Conservation (phyloP, 805 yeast genomes). For the Metschnikowia picachoensis region DNA sequence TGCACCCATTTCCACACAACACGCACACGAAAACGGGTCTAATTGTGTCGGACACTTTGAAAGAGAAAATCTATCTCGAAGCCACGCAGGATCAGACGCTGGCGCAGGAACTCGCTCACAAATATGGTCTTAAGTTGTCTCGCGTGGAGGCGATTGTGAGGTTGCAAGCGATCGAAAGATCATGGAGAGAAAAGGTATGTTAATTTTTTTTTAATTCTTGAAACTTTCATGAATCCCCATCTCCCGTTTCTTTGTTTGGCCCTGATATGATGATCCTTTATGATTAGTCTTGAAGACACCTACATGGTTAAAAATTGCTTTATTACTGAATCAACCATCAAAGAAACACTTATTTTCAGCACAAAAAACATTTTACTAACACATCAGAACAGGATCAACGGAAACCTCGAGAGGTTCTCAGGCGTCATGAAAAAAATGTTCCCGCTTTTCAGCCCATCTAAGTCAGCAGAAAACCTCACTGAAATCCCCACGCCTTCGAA, state of each 20-base stretch:
- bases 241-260: constrained; percentile 20
- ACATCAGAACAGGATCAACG: constrained; percentile 43
- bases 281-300: constrained; percentile 83
- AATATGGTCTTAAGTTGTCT: constrained; percentile 75
- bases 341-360: neutral
- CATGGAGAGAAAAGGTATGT: constrained; percentile 61
- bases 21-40: constrained; percentile 63
- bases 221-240: neutral
- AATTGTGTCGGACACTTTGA: constrained; percentile 55
- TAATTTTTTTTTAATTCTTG: constrained; percentile 4
- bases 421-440: constrained; percentile 71
- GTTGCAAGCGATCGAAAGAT: constrained; percentile 60
- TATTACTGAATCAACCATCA: constrained; percentile 5
- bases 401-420: constrained; percentile 59
- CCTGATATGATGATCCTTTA: constrained; percentile 37
- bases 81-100: constrained; percentile 49
- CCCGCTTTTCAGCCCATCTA: constrained; percentile 54
- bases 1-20: constrained; percentile 84
- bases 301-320: constrained; percentile 47
- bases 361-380: constrained; percentile 30
- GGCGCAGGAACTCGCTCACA: constrained; percentile 71
- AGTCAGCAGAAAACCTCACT: constrained; percentile 69
- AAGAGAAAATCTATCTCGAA: constrained; percentile 56
- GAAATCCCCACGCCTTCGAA: constrained; percentile 89
- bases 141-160: constrained; percentile 85